A percentile compares a stretch with the other conserved stretches of the same genome.
Conservation (phyloP, 1,139 yeast species). For the Pichia sp. region DNA sequence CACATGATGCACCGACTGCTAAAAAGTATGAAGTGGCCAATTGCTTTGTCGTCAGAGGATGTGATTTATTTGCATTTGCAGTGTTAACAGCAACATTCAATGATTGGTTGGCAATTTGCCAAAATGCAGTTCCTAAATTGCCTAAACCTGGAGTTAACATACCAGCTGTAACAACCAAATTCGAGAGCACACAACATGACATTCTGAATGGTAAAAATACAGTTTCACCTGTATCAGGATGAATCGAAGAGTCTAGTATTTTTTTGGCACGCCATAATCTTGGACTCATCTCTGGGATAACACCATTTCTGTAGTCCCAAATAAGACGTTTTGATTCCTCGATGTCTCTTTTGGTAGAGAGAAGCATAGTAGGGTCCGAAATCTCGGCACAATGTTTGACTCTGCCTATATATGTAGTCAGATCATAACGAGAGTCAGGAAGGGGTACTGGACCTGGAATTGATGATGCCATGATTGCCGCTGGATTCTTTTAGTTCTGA, state of each 20-base stretch:
- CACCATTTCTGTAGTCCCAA: constrained; percentile 71
- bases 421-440: constrained; percentile 76
- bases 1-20: constrained; percentile 92
- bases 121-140: constrained; percentile 83
- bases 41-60: constrained; percentile 78
- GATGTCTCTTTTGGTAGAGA: constrained; percentile 64
- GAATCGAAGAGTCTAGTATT: constrained; percentile 80
- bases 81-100: constrained; percentile 94
- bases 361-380: constrained; percentile 85
- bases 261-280: constrained; percentile 88
- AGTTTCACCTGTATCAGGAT: constrained; percentile 94
- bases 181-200: constrained; percentile 93
- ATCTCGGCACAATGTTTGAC: constrained; percentile 91
- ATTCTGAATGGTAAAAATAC: constrained; percentile 90
- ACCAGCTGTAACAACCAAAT: constrained; percentile 92
- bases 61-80: constrained; percentile 92
- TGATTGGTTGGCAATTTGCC: constrained; percentile 98
- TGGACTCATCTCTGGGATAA: constrained; percentile 59
- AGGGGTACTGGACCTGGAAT: constrained; percentile 74
- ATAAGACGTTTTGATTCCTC: constrained; percentile 60
- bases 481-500: no score
- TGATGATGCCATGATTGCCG: constrained; percentile 71
- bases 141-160: constrained; percentile 95
- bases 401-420: constrained; percentile 83
- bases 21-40: constrained; percentile 70